Conservation (phyloP, 2,329 filamentous ascomycete species). For the Cladophialophora bantiana region DNA sequence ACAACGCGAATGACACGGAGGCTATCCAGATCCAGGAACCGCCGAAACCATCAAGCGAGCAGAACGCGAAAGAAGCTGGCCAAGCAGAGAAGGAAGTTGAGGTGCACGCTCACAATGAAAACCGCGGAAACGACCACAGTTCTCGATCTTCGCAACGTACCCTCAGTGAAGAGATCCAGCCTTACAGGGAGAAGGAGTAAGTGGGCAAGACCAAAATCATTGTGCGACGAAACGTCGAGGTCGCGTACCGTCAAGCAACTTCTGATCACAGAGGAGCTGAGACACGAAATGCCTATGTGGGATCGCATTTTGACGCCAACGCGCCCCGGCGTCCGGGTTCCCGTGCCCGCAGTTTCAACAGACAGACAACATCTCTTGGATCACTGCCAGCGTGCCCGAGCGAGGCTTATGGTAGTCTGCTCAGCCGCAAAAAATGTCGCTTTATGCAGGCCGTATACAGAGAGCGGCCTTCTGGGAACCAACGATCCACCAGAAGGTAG, state of each 20-base stretch:
- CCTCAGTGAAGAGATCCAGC: slow-evolving; percentile 22
- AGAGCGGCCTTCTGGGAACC: not conserved
- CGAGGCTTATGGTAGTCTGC: not conserved
- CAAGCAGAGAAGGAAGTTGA: slow-evolving; percentile 16
- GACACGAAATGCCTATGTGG: not conserved
- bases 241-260: not conserved
- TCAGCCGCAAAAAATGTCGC: not conserved
- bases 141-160: slow-evolving; percentile 28
- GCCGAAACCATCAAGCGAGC: slow-evolving; percentile 8
- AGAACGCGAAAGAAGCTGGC: slow-evolving; percentile 1
- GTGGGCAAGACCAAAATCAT: not conserved
- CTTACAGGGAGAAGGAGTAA: slow-evolving; percentile 21
- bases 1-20: slow-evolving; percentile 17
- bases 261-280: not conserved
- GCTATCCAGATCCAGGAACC: slow-evolving; percentile 3
- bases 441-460: not conserved
- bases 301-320: not conserved
- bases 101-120: slow-evolving; percentile 2
- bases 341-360: not conserved
- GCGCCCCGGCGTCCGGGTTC: not conserved
- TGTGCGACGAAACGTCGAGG: not conserved
- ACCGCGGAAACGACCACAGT: slow-evolving; percentile 7
- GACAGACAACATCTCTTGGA: not conserved
- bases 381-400: too few species aligned
- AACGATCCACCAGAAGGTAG: not conserved